These are phyloP conservation scores for Fusarium praegraminearum DNA, from an alignment of 2,329 filamentous ascomycete species.

Conservation along the genomic window DNA sequence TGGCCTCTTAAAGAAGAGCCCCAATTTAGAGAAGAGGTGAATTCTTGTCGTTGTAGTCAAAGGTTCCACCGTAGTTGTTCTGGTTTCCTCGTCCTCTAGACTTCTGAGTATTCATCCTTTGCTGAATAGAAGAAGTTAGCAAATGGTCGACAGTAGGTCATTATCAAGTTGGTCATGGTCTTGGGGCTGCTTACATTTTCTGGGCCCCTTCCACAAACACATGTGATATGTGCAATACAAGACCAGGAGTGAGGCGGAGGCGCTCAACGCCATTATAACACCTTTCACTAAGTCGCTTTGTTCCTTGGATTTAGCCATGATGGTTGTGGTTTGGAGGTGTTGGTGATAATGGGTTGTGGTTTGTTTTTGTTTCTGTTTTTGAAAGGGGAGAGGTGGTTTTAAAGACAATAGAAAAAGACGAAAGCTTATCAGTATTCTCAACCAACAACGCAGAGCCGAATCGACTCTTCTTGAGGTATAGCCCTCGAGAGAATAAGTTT, in stretches of 20 bases:
- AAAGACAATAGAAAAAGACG: not conserved
- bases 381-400: not conserved
- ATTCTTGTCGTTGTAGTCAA: not conserved
- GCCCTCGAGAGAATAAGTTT: not conserved
- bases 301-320: no score
- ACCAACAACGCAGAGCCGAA: not conserved
- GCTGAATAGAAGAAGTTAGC: not conserved
- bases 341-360: not conserved
- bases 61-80: not conserved
- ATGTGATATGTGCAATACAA: no score
- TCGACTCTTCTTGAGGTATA: not conserved
- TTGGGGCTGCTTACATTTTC: not conserved
- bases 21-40: not conserved
- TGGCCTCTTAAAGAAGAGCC: not conserved
- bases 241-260: no score
- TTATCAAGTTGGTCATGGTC: not conserved
- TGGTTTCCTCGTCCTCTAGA: not conserved
- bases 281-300: no score
- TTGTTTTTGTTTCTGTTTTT: not conserved
- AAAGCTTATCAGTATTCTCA: not conserved
- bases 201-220: no score
- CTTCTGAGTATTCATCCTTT: not conserved
- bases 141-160: not conserved
- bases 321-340: not conserved
- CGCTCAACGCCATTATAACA: no score